Conservation (phyloP, 2,329 filamentous ascomycete genomes). For the Podosphaera xanthii region DNA sequence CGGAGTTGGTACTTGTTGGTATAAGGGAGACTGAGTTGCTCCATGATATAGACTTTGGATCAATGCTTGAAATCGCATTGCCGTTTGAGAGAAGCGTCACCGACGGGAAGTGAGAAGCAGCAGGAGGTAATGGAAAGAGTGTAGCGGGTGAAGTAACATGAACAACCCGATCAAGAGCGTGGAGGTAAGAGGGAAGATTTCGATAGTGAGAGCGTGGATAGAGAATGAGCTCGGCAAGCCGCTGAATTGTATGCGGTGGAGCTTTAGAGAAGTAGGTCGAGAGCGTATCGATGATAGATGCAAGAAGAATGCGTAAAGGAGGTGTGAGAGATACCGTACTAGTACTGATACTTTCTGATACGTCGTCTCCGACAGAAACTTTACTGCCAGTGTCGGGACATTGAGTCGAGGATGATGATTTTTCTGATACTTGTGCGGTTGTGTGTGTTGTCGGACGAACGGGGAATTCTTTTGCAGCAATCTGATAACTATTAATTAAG, state of each 20-base stretch:
- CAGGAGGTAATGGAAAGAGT: slow-evolving; percentile 60
- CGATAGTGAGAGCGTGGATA: slow-evolving; percentile 58
- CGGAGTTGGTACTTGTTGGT: slow-evolving; percentile 25
- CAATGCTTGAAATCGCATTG: slow-evolving; percentile 11
- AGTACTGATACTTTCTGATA: slow-evolving; percentile 20
- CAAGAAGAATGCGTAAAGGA: slow-evolving; percentile 38
- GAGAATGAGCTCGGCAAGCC: slow-evolving; percentile 68
- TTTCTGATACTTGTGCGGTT: slow-evolving; percentile 32
- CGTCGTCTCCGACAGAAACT: slow-evolving; percentile 41
- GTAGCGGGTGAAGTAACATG: slow-evolving; percentile 67
- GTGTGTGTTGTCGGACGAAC: slow-evolving; percentile 10
- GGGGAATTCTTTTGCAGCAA: slow-evolving; percentile 33
- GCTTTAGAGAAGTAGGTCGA: slow-evolving; percentile 42
- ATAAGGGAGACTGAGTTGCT: slow-evolving; percentile 20
- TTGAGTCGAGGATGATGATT: slow-evolving; percentile 34
- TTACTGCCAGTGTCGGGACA: slow-evolving; percentile 17
- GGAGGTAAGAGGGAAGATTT: slow-evolving; percentile 62
- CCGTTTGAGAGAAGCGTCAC: slow-evolving; percentile 38
- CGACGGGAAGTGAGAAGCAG: slow-evolving; percentile 32
- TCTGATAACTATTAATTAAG: slow-evolving; percentile 24
- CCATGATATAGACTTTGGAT: slow-evolving; percentile 23
- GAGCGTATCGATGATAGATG: slow-evolving; percentile 37
- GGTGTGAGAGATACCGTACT: slow-evolving; percentile 26
- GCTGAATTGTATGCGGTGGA: slow-evolving; percentile 83
- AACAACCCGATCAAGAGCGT: slow-evolving; percentile 74